Base-by-base conservation (phyloP, 116 monocot species). In the Dioscorea cayenensis region DNA sequence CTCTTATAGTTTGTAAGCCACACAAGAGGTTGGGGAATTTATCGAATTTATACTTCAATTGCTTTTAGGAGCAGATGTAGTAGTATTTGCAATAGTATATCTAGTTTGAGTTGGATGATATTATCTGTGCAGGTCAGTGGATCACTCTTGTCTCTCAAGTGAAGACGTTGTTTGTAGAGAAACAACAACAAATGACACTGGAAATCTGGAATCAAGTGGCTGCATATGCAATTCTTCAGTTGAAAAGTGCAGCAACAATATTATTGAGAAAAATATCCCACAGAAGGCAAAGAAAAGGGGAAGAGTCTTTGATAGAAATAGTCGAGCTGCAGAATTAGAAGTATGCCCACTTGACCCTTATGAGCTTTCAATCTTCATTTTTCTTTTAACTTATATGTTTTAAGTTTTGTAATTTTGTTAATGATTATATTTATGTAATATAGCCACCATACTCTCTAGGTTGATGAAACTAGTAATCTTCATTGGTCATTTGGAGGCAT, bases 231-330 rank as follows among this genome's bases (percentile, higher is more conserved):
- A 22, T 79, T 73, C 74, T 49, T 66, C 66, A 13, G 7, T 67
- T 10, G 9, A 25, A 75, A 38, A 23, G 59, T 22, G 48, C 64
- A 65, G 23, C 17, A 29, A 52, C 28, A 66, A 64, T 80, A 50
- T 13, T 63, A 61, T 61, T 35, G 71, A 69, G 17, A 67, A 73
- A 63, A 75, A 81, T 22, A 14, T 37, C 38, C 49, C 66, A 19
- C 48, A 49, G 19, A 84, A 77, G 58, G 77, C 75, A 63, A 88
- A 80, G 70, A 95, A 91, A 82, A 87, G 87, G 71, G 95, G 89
- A 38, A 81, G 89, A 71, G 22, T 51, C 38, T 95, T 89, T 85
- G 89, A 95, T 77, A 81, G 95, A 72, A 82, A 92, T 73, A 80
- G 51, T 75, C 83, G 92, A 76, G 87, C 89, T 38, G 69, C 85